Percentiles rank a stretch among this genome's conserved stretches.
phyloP scores from a whole-genome alignment of 306 rosid species.

The Cucumis melo region DNA sequence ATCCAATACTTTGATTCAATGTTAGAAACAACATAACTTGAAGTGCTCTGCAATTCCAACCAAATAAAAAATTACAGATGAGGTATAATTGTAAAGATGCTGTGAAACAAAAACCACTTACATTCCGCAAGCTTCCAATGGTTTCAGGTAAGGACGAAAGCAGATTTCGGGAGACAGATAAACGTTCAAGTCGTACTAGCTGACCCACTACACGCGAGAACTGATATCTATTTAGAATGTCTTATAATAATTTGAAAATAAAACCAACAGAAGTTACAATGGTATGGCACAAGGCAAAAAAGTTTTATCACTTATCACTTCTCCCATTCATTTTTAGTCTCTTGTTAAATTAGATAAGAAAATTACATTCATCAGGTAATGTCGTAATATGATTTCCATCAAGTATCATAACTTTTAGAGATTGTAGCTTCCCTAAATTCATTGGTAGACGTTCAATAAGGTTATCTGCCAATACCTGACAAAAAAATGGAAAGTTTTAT shows the following conservation, averaged over 20 bases:
- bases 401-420: conserved; percentile 65
- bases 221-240: conserved; percentile 12
- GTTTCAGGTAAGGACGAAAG: conserved; percentile 59
- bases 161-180: conserved; percentile 63
- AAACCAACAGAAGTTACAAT: not conserved
- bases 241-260: not conserved
- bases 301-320: not conserved
- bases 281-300: not conserved
- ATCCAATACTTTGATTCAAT: not conserved
- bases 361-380: conserved; percentile 97
- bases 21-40: not conserved
- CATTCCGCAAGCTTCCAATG: conserved; percentile 94
- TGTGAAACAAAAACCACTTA: conserved; percentile 20
- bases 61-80: not conserved
- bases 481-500: not conserved
- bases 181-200: conserved; percentile 73
- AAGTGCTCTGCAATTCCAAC: not conserved
- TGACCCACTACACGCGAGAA: conserved; percentile 66
- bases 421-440: conserved; percentile 83
- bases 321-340: conserved; percentile 10
- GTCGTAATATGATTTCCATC: conserved; percentile 70
- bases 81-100: not conserved
- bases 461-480: conserved; percentile 68
- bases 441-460: conserved; percentile 71
- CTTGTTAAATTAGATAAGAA: conserved; percentile 30